phyloP scores from a whole-genome alignment of 345 rosid species.

The Brassica incana region DNA sequence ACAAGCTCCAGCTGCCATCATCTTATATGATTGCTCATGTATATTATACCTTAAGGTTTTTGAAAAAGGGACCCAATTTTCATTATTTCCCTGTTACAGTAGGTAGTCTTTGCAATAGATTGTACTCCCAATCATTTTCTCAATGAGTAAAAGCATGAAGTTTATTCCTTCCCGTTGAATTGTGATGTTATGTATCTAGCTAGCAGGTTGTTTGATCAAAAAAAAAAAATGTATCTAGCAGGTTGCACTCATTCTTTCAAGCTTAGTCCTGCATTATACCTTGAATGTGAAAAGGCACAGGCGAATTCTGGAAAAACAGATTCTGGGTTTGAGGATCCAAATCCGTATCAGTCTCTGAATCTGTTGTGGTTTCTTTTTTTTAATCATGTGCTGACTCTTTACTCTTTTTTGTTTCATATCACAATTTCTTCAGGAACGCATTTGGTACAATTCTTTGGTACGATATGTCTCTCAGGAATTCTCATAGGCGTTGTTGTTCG shows the following conservation, averaged over 20 bases:
- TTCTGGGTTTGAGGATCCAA: neutral
- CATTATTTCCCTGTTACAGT: conserved; percentile 19
- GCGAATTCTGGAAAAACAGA: neutral
- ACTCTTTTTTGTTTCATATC: neutral
- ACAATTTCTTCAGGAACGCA: conserved; percentile 59
- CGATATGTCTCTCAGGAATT: conserved; percentile 78
- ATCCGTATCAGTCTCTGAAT: neutral
- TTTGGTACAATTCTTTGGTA: conserved; percentile 77
- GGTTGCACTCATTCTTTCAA: conserved; percentile 63
- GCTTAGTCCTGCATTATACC: conserved; percentile 80
- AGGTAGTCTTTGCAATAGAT: conserved; percentile 27
- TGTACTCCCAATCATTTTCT: conserved; percentile 19
- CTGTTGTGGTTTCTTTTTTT: neutral
- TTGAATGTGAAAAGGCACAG: conserved; percentile 32
- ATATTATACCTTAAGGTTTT: conserved; percentile 7
- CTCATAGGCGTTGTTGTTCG: conserved; percentile 59
- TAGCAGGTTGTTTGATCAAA: conserved; percentile 28
- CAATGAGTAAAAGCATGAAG: neutral
- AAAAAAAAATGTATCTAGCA: conserved; percentile 36
- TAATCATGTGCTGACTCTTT: neutral
- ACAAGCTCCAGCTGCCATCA: conserved; percentile 37
- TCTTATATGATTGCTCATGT: conserved; percentile 2
- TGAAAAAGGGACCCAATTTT: conserved; percentile 6
- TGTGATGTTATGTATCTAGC: conserved; percentile 43
- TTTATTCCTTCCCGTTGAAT: neutral